phyloP scores from a whole-genome alignment of 805 yeast genomes.

The Yamadazyma nakazawae region DNA sequence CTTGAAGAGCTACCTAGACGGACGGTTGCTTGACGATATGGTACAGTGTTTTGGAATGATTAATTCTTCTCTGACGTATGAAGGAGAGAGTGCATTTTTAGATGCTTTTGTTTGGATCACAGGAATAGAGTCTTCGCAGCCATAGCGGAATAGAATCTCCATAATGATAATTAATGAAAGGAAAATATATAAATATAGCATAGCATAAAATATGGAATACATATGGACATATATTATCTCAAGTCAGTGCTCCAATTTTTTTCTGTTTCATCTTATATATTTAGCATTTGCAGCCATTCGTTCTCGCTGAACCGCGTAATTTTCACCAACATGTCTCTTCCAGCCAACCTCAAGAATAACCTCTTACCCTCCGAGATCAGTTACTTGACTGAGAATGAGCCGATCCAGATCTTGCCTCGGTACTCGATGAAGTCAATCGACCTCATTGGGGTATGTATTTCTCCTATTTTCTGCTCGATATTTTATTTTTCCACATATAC shows the following conservation, averaged over 20 bases:
- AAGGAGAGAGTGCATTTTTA: conserved; percentile 15
- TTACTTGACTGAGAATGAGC: conserved; percentile 81
- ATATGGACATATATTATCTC: neutral
- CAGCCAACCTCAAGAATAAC: conserved; percentile 48
- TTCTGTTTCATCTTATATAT: no score
- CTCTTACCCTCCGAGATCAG: conserved; percentile 76
- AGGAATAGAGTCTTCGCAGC: neutral
- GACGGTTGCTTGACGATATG: conserved; percentile 9
- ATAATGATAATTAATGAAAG: neutral
- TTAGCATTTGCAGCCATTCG: neutral
- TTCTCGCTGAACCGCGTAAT: neutral
- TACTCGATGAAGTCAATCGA: conserved; percentile 63
- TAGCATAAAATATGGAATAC: no score
- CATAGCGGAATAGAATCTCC: neutral
- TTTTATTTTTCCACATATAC: neutral
- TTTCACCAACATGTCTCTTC: conserved; percentile 54
- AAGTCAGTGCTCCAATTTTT: neutral
- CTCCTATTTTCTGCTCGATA: neutral
- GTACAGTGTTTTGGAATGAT: conserved; percentile 16
- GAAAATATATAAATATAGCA: neutral
- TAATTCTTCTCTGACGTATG: conserved; percentile 7
- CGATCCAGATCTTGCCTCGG: conserved; percentile 72
- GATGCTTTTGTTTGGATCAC: conserved; percentile 23
- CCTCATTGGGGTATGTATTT: conserved; percentile 52
- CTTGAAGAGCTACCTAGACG: conserved; percentile 9